These are phyloP conservation scores for Coriolopsis trogii DNA, from an alignment of 1,284 basidiomycete species.

Conservation along the genomic window DNA sequence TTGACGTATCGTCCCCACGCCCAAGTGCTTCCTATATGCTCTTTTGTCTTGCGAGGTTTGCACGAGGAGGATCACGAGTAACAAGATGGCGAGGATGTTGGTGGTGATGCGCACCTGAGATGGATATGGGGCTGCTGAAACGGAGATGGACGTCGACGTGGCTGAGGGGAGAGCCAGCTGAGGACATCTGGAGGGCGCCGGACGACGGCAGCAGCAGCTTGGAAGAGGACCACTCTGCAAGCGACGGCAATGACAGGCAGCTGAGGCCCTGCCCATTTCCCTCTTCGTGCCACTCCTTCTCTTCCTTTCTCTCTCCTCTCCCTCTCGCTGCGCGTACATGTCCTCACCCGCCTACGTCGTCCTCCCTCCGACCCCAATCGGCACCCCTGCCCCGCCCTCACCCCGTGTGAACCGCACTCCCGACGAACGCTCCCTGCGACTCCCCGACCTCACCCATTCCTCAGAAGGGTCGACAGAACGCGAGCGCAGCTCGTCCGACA, in stretches of 20 bases:
- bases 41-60: too few species aligned
- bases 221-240: conserved; percentile 1
- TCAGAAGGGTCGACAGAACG: conserved; percentile 29
- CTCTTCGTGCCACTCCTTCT: conserved; percentile 15
- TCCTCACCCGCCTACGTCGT: conserved; percentile 47
- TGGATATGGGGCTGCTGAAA: too few species aligned
- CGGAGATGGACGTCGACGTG: too few species aligned
- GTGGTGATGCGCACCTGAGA: too few species aligned
- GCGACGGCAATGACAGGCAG: conserved; percentile 21
- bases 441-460: conserved; percentile 34
- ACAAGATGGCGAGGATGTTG: neutral
- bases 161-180: neutral
- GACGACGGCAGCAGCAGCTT: conserved; percentile 1
- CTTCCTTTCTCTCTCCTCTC: conserved; percentile 5
- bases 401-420: conserved; percentile 28
- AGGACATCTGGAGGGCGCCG: neutral
- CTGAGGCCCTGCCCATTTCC: conserved; percentile 5
- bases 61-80: neutral
- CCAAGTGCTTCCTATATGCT: too few species aligned
- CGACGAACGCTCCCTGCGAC: conserved; percentile 25
- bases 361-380: conserved; percentile 43
- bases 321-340: conserved; percentile 38
- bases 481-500: conserved; percentile 49
- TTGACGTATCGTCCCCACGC: too few species aligned
- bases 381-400: conserved; percentile 25